A percentile compares a stretch with the other conserved stretches of the same genome.
These are phyloP conservation scores for Rhinocladiella mackenziei DNA, from an alignment of 2,329 filamentous ascomycete species.

Conservation along the genomic window DNA sequence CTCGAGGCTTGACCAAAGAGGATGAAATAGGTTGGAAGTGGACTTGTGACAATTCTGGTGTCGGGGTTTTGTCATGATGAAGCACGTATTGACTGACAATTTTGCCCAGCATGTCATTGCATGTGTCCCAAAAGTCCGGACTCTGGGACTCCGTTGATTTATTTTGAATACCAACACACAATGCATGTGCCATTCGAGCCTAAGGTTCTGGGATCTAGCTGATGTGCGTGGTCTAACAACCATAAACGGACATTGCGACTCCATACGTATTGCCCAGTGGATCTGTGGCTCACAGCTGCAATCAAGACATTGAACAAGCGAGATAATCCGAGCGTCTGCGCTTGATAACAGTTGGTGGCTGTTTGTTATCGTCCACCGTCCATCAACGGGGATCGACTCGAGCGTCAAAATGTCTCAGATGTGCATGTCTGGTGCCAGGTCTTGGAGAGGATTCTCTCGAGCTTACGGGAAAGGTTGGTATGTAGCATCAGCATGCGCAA, in stretches of 20 bases:
- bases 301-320: slow-evolving; percentile 12
- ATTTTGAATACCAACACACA: too few relatives aligned
- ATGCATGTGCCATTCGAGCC: too few relatives aligned
- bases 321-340: too few relatives aligned
- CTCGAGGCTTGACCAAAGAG: neutral
- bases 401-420: slow-evolving; percentile 24
- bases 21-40: neutral
- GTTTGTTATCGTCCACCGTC: neutral
- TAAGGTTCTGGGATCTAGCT: neutral
- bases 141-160: too few relatives aligned
- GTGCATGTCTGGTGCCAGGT: neutral
- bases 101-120: too few relatives aligned
- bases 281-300: slow-evolving; percentile 9
- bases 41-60: slow-evolving; percentile 9
- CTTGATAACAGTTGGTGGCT: slow-evolving; percentile 2
- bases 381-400: too few relatives aligned
- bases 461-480: neutral
- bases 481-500: too few relatives aligned
- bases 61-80: slow-evolving; percentile 1
- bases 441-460: neutral
- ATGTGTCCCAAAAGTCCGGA: too few relatives aligned
- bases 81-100: slow-evolving; percentile 1
- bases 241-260: neutral
- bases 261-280: slow-evolving; percentile 1
- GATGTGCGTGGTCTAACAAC: neutral